Evolutionary conservation across 2,329 filamentous ascomycete species (phyloP).

Genomic region (Colletotrichum sp.): DNA sequence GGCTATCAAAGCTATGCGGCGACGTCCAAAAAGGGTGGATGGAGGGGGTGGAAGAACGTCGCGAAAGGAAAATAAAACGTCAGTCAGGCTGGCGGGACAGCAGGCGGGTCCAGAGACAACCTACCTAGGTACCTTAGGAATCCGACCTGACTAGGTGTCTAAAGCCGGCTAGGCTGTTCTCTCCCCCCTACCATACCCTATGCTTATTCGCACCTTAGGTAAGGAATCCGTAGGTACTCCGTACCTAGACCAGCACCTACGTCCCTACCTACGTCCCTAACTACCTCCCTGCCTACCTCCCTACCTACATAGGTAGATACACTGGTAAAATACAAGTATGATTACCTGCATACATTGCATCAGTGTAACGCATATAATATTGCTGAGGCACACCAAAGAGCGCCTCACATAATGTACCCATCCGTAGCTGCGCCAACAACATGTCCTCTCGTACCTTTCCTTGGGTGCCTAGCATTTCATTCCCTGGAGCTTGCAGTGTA

Average conservation of each 20-base stretch:
- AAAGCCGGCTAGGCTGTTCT: not conserved
- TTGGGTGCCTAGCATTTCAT: not conserved
- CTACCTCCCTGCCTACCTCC: too few species aligned
- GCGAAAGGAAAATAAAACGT: constrained; percentile 22
- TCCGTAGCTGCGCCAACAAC: not conserved
- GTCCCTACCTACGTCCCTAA: too few species aligned
- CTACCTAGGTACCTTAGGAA: not conserved
- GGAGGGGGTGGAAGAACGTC: constrained; percentile 19
- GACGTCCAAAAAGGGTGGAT: constrained; percentile 13
- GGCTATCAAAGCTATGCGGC: constrained; percentile 15
- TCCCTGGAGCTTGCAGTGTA: not conserved
- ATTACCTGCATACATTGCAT: not conserved
- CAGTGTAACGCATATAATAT: not conserved
- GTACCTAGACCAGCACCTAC: not conserved
- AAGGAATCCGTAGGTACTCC: not conserved
- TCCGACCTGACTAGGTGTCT: not conserved
- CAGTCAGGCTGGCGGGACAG: constrained; percentile 22
- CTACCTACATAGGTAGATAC: not conserved
- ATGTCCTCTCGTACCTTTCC: not conserved
- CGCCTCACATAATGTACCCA: not conserved
- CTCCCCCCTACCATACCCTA: not conserved
- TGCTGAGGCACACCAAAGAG: not conserved
- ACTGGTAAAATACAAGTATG: not conserved
- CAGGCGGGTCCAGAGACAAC: constrained; percentile 2
- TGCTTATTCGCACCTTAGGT: not conserved